These are phyloP conservation scores for Chaetomiaceae sp. DNA, from an alignment of 2,329 filamentous ascomycete species.

Conservation along the genomic window DNA sequence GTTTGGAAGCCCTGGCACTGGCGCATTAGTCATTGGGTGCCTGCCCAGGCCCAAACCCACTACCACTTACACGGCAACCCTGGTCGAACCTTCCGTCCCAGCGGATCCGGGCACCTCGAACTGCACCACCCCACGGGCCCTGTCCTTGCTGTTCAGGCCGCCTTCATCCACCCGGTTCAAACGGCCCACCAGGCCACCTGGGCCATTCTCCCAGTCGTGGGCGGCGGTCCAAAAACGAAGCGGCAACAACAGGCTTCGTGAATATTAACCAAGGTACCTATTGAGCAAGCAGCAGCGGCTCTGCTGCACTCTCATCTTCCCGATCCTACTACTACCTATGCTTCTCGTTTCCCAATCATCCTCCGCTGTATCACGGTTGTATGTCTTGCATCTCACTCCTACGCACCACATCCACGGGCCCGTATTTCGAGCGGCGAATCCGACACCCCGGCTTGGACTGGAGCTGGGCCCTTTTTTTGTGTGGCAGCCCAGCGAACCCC, in stretches of 20 bases:
- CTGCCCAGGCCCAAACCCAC: neutral
- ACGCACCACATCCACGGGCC: no score
- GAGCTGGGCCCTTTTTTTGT: neutral
- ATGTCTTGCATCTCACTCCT: no score
- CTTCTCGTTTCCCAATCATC: neutral
- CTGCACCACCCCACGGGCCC: neutral
- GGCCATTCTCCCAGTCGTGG: no score
- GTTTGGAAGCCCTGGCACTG: no score
- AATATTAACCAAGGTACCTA: no score
- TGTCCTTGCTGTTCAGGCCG: neutral
- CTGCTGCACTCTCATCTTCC: neutral
- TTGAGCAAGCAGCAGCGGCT: neutral
- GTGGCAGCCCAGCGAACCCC: constrained; percentile 4
- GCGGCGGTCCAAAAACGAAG: neutral
- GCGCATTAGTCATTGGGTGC: constrained; percentile 1
- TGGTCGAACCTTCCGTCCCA: constrained; percentile 9
- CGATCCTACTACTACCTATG: no score
- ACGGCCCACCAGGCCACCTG: no score
- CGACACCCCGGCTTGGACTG: no score
- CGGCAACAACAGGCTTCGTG: neutral
- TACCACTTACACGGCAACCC: constrained; percentile 5
- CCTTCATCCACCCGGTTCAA: neutral
- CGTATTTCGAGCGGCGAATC: no score
- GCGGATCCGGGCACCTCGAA: neutral
- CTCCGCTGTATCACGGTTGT: no score